phyloP scores from a whole-genome alignment of 2,329 filamentous ascomycete species.

The Raffaelea albimanens region DNA sequence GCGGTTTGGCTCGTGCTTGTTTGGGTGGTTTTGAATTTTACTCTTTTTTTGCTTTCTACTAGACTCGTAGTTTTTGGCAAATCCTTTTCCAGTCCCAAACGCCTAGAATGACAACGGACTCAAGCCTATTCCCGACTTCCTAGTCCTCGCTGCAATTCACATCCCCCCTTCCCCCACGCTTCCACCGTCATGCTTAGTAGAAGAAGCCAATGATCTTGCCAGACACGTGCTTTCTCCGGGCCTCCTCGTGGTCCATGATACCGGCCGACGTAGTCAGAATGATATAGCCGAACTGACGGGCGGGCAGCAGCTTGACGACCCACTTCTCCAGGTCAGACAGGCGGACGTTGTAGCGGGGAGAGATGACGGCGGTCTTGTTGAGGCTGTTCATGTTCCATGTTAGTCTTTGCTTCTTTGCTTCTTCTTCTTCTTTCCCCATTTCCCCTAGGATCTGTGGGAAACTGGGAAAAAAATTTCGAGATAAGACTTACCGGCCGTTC shows the following conservation, averaged over 20 bases:
- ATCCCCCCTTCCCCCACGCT: too few relatives aligned
- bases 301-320: constrained; percentile 97
- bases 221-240: constrained; percentile 92
- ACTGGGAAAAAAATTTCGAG: too few relatives aligned
- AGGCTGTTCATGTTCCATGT: constrained; percentile 32
- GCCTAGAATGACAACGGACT: constrained; percentile 6
- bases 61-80: constrained; percentile 7
- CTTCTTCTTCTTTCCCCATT: neutral
- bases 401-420: neutral
- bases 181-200: constrained; percentile 56
- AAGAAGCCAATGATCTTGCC: constrained; percentile 99
- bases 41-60: constrained; percentile 3
- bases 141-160: too few relatives aligned
- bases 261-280: constrained; percentile 98
- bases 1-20: too few relatives aligned
- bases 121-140: neutral
- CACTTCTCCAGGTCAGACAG: constrained; percentile 98
- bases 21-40: neutral
- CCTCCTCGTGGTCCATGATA: constrained; percentile 99
- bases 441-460: too few relatives aligned
- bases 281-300: constrained; percentile 99
- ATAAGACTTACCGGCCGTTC: constrained; percentile 72
- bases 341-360: constrained; percentile 97
- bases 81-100: constrained; percentile 7
- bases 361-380: constrained; percentile 99